Base-by-base conservation (phyloP, 1,284 basidiomycete species). In the Fomitopsis palustris region DNA sequence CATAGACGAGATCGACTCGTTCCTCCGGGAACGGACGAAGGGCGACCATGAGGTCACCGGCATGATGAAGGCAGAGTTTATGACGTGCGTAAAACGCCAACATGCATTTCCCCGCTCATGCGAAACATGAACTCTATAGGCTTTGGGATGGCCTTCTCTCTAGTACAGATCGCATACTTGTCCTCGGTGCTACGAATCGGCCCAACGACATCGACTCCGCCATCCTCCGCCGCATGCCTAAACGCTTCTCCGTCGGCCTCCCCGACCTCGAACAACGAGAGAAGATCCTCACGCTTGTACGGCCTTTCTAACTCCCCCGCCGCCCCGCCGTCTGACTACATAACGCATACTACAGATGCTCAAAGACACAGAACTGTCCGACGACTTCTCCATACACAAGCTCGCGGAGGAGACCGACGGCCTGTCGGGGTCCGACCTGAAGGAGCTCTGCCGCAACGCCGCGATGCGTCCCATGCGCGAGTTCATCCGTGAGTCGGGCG, bases 41-140 rank as follows among this genome's bases (percentile, higher is more conserved):
- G 90, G 90, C 12, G 97, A 99, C 70, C 97, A 99, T 74, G 97
- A 99, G 70, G 96, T 96, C 51, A 98, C 95, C 27, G 94, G 90
- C 5, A 98, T 98, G 95, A 97, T 99, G 88, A 99, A 99, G 78
- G 96, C 96, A 1, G 96, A 99, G 72, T 99, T 99, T 73, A 98
- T 99, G 96, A 97, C 95, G 88, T 94, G 75, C 67, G 92, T 78
- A 12, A 6, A 52, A 54, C 12, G 19, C 29, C 4, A 37, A 4
- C 8, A 14, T 27, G 19, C 31, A 16, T 37, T 19, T 3, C 16
- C 31, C 16, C 14, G 21, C 25, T 16, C 25, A 2, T 27, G 23
- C 10, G 23, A 27, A 8, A 25, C 10, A 47, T 27, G 23, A 9
- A 4, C 6, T 16, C 7, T 5, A 5, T 29, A 95, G 94, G 3